A percentile compares a stretch with the other conserved stretches of the same genome.
These are phyloP conservation scores for Aspergillus bombycis DNA, from an alignment of 2,329 filamentous ascomycete genomes.

Conservation along the genomic window DNA sequence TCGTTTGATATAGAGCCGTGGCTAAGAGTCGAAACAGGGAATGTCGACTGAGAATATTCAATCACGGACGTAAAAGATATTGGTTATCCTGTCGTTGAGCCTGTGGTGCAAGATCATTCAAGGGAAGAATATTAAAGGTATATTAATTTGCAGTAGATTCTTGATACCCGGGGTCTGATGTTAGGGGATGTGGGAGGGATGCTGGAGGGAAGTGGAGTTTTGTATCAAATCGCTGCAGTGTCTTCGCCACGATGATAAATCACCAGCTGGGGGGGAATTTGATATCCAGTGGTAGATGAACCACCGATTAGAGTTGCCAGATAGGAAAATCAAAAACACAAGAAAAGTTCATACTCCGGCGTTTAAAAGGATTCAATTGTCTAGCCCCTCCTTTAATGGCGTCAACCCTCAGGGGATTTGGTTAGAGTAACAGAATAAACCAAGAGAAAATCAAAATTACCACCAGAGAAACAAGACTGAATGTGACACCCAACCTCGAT, in stretches of 20 bases:
- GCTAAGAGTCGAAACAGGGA: slow-evolving; percentile 15
- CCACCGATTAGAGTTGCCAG: slow-evolving; percentile 8
- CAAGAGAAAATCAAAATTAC: background rate
- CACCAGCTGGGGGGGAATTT: slow-evolving; percentile 5
- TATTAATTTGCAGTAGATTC: background rate
- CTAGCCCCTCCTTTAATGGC: slow-evolving; percentile 6
- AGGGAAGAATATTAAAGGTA: slow-evolving; percentile 12
- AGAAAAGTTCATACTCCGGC: background rate
- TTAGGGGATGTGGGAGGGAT: slow-evolving; percentile 3
- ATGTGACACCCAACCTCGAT: slow-evolving; percentile 19
- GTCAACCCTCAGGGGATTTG: slow-evolving; percentile 10
- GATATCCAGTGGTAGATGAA: slow-evolving; percentile 13
- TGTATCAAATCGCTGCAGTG: slow-evolving; percentile 19
- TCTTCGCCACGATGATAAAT: slow-evolving; percentile 18
- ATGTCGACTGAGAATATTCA: slow-evolving; percentile 8
- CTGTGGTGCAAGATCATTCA: slow-evolving; percentile 20
- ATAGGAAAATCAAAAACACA: slow-evolving; percentile 3
- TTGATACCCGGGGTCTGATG: background rate
- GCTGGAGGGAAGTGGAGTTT: slow-evolving; percentile 14
- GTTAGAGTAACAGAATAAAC: slow-evolving; percentile 9
- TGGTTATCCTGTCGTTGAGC: slow-evolving; percentile 13
- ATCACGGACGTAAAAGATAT: slow-evolving; percentile 14
- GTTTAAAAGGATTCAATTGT: slow-evolving; percentile 4
- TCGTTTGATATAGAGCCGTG: slow-evolving; percentile 21
- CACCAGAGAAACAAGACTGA: slow-evolving; percentile 8